Evolutionary conservation across 345 rosid species (phyloP).

Genomic region (Anacardium occidentale): DNA sequence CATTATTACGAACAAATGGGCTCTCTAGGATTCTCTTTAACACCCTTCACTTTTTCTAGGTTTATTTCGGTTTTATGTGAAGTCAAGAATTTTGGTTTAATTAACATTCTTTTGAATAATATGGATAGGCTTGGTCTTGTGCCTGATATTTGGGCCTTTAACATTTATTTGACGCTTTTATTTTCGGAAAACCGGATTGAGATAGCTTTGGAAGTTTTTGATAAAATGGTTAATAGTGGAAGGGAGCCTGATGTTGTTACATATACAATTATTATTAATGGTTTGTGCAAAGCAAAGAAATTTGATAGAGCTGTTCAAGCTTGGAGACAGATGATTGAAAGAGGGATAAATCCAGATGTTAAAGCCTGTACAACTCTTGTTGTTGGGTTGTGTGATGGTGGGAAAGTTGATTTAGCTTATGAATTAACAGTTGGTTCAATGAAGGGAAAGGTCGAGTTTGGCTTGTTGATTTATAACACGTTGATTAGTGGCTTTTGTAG

Average conservation of each 20-base stretch:
- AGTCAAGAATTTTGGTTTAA: slow-evolving; percentile 50
- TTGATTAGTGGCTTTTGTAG: slow-evolving; percentile 82
- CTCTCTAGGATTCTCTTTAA: slow-evolving; percentile 70
- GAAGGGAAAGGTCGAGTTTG: slow-evolving; percentile 53
- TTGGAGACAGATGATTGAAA: slow-evolving; percentile 68
- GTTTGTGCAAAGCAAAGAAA: slow-evolving; percentile 56
- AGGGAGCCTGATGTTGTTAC: slow-evolving; percentile 83
- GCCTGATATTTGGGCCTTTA: slow-evolving; percentile 86
- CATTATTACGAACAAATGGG: slow-evolving; percentile 56
- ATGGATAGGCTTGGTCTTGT: slow-evolving; percentile 65
- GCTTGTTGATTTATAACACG: slow-evolving; percentile 63
- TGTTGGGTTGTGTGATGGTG: slow-evolving; percentile 60
- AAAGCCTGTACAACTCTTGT: slow-evolving; percentile 63
- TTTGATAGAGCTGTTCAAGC: slow-evolving; percentile 50
- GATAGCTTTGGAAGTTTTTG: slow-evolving; percentile 60
- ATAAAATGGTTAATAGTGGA: slow-evolving; percentile 57
- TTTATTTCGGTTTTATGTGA: slow-evolving; percentile 83
- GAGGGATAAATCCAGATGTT: slow-evolving; percentile 62
- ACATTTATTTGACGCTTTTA: slow-evolving; percentile 69
- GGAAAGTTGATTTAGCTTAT: slow-evolving; percentile 89
- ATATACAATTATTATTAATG: slow-evolving; percentile 67
- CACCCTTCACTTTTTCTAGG: slow-evolving; percentile 85
- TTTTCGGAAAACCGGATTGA: slow-evolving; percentile 48
- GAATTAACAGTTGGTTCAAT: slow-evolving; percentile 67
- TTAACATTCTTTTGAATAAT: slow-evolving; percentile 55